These are phyloP conservation scores for Dactylellina leptospora DNA, from an alignment of 2,329 filamentous ascomycete genomes.

Conservation along the genomic window DNA sequence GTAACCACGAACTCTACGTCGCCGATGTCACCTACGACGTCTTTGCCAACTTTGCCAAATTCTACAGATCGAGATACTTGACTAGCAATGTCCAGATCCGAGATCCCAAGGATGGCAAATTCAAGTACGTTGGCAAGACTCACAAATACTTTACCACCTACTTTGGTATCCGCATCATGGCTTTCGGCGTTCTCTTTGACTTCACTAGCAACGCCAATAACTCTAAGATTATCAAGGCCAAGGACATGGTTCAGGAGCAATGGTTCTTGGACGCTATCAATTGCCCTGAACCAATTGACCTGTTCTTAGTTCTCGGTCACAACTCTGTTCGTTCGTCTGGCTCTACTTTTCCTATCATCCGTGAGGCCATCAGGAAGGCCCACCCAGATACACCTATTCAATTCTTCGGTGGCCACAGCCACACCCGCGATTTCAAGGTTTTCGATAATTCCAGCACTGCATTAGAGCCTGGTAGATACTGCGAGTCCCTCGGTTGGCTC, in stretches of 20 bases:
- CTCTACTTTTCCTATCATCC: conserved; percentile 64
- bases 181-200: conserved; percentile 94
- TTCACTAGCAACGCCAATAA: conserved; percentile 92
- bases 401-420: conserved; percentile 72
- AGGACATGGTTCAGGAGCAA: conserved; percentile 78
- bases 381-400: conserved; percentile 70
- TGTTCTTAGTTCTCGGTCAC: conserved; percentile 72
- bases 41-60: conserved; percentile 68
- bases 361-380: conserved; percentile 68
- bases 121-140: conserved; percentile 79
- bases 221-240: conserved; percentile 64
- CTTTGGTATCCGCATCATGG: conserved; percentile 80
- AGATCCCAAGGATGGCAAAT: conserved; percentile 74
- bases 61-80: conserved; percentile 70
- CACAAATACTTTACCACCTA: conserved; percentile 92
- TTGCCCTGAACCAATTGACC: conserved; percentile 67
- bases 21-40: conserved; percentile 71
- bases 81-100: conserved; percentile 93
- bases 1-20: conserved; percentile 74
- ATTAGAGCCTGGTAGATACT: conserved; percentile 72
- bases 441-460: conserved; percentile 71
- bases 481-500: conserved; percentile 74
- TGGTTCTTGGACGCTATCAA: conserved; percentile 75
- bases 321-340: conserved; percentile 67
- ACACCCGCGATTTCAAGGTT: conserved; percentile 72